A percentile compares a stretch with the other conserved stretches of the same genome.
These are phyloP conservation scores for Naganishia kalamii DNA, from an alignment of 768 basidiomycete genomes.

Conservation along the genomic window DNA sequence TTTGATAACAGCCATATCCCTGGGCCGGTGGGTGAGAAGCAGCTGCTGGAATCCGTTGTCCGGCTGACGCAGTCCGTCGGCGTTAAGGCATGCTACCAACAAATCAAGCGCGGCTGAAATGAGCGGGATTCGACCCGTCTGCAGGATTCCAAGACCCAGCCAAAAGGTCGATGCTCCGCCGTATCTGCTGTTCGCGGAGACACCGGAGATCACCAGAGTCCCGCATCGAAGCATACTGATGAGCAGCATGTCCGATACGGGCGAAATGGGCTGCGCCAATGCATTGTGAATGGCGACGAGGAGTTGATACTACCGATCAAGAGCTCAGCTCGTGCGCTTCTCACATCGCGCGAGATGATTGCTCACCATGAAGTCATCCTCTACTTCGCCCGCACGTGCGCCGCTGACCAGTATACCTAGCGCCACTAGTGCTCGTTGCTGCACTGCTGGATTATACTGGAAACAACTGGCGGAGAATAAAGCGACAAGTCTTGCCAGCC, in stretches of 20 bases:
- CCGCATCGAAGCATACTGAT: conserved; percentile 16
- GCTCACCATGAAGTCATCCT: conserved; percentile 20
- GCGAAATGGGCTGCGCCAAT: not conserved
- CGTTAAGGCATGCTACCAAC: conserved; percentile 8
- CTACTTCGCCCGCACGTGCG: conserved; percentile 13
- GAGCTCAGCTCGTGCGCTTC: not conserved
- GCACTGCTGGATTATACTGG: conserved; percentile 21
- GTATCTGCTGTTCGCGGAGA: conserved; percentile 18
- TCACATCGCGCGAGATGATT: too few relatives aligned
- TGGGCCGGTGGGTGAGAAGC: not conserved
- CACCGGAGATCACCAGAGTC: conserved; percentile 11
- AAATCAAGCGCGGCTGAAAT: conserved; percentile 5
- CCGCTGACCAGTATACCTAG: conserved; percentile 5
- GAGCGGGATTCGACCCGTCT: conserved; percentile 12
- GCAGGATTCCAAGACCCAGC: conserved; percentile 15
- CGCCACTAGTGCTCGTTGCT: conserved; percentile 19
- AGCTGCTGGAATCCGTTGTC: conserved; percentile 9
- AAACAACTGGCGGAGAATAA: conserved; percentile 17
- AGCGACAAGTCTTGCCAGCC: conserved; percentile 13
- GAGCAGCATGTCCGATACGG: conserved; percentile 8
- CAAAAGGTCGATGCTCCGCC: conserved; percentile 9
- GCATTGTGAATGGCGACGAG: conserved; percentile 20
- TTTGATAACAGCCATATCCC: conserved; percentile 11
- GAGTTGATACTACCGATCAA: conserved; percentile 18
- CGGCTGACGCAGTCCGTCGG: not conserved